Base-by-base conservation (phyloP, 129 eudicot genomes). In the Apium graveolens region DNA sequence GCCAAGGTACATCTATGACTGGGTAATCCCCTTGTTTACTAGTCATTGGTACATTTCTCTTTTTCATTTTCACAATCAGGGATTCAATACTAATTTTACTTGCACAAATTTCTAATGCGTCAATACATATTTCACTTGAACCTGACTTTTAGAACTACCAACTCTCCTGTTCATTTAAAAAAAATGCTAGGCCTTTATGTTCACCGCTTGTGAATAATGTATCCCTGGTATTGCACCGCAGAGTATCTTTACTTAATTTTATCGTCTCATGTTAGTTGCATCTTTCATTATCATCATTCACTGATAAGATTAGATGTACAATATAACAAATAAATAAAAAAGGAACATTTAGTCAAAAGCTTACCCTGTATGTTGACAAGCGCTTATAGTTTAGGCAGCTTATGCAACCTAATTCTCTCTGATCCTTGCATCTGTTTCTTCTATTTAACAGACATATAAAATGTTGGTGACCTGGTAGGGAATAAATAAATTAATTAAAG, bases 1-100 rank as follows among this genome's bases (percentile, higher is more conserved):
- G 79, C 88, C 89, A 17, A 88, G 90, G 90, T 86, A 65, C 49
- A 1, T 17, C 26, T 63, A 7, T 8, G 45, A 53, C 63, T 29
- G 20, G 43, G 73, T 57, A 77, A 26, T 60, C 20, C 38, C 37
- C 31, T 20, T 63, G 8, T 29, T 63, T 63, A 5, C 70, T 38
- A 63, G 31, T 65, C 71, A 32, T 14, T 65, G 39, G 14, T 53
- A 21, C 4, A 53, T 21, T 49, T 49, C 7, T 44, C 1, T 20
- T 21, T 53, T 49, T 4, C 68, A 6, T n/a, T n/a, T 57, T 57
- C 3, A 35, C 69, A 27, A n/a, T n/a, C 27, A 27, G 26, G 14
- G 32, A n/a, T 27, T 62, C 35, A 27, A 6, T 24, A 11, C 17
- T 10, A 24, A 7, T 70, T 70, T 53, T 53, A 53, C 11, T 24